phyloP scores from a whole-genome alignment of 106 monocot genomes.

The Agapanthus africanus region DNA sequence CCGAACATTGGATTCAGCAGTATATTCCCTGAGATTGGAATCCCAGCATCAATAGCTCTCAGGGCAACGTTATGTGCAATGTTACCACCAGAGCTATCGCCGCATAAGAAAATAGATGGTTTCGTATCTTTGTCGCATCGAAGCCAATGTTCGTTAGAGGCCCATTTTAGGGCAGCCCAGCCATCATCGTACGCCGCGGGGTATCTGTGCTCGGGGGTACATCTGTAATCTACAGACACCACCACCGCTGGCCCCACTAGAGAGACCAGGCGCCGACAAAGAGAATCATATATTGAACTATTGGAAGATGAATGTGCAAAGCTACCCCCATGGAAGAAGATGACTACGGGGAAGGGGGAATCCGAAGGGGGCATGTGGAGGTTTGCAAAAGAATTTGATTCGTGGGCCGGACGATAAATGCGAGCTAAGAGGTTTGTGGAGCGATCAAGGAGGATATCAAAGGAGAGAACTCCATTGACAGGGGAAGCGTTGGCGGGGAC shows the following conservation, averaged over 20 bases:
- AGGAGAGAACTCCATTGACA: constrained; percentile 61
- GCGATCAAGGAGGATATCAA: constrained; percentile 66
- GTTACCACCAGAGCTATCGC: constrained; percentile 90
- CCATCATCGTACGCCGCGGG: constrained; percentile 89
- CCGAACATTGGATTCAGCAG: constrained; percentile 92
- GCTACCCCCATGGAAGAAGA: constrained; percentile 95
- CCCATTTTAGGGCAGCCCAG: constrained; percentile 78
- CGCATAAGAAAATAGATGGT: constrained; percentile 56
- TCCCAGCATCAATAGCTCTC: constrained; percentile 42
- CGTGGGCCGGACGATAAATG: constrained; percentile 60
- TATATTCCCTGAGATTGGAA: constrained; percentile 57
- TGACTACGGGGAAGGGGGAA: constrained; percentile 63
- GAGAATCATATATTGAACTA: constrained; percentile 70
- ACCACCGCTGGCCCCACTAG: constrained; percentile 71
- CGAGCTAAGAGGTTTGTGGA: constrained; percentile 59
- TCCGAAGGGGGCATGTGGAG: constrained; percentile 22
- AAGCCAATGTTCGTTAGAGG: constrained; percentile 46
- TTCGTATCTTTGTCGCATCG: constrained; percentile 28
- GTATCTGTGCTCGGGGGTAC: constrained; percentile 73
- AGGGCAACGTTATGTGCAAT: constrained; percentile 82
- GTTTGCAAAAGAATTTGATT: constrained; percentile 17
- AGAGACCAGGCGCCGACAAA: constrained; percentile 68
- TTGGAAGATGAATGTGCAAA: constrained; percentile 84
- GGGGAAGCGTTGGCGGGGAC: constrained; percentile 67
- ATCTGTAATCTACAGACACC: constrained; percentile 74